Base-by-base conservation (phyloP, 495 filamentous ascomycete genomes). In the Collariella sp. region DNA sequence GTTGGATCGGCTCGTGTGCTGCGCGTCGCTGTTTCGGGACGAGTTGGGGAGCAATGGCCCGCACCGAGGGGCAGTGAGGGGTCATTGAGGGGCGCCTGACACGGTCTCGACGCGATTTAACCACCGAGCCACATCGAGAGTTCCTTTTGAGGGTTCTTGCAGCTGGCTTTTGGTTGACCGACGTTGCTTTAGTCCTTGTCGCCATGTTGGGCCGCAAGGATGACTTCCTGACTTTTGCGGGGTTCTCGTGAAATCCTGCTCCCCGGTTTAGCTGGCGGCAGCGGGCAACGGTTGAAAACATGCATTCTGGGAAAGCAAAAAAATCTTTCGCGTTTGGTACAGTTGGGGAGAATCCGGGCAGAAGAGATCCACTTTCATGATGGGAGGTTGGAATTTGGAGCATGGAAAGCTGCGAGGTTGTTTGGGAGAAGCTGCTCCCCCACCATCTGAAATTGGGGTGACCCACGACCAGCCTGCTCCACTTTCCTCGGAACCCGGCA, bases 81-180 rank as follows among this genome's bases (percentile, higher is more conserved):
- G 61, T 51, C 24, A 34, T 35, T 51, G 63, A 63, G 65, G 65
- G 62, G 55, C 63, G 64, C 55, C 51, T 67, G 65, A 66, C 65
- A 57, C 58, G 50, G 52, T 54, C 58, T 55, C 40, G 38, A 53
- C 49, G 35, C 12, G 20, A n/a, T 15, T 35, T 41, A 48, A 23
- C 43, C 60, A 33, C 40, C 57, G 58, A 60, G 46, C 60, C 65
- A 59, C 39, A 45, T 33, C 46, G 43, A 52, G 39, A 44, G 26
- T 52, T 54, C 18, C 58, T 23, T 55, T 50, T 64, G 50, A 54
- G 56, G 51, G 47, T 48, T 41, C 39, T n/a, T 34, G 50, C 50
- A 39, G 52, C 49, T 24, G 40, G 39, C 18, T 24, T 19, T 52
- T 18, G 23, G 43, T 22, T 52, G 50, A 49, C 55, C 50, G 55